phyloP scores from a whole-genome alignment of 495 filamentous ascomycete genomes.

The Talaromyces adpressus region DNA sequence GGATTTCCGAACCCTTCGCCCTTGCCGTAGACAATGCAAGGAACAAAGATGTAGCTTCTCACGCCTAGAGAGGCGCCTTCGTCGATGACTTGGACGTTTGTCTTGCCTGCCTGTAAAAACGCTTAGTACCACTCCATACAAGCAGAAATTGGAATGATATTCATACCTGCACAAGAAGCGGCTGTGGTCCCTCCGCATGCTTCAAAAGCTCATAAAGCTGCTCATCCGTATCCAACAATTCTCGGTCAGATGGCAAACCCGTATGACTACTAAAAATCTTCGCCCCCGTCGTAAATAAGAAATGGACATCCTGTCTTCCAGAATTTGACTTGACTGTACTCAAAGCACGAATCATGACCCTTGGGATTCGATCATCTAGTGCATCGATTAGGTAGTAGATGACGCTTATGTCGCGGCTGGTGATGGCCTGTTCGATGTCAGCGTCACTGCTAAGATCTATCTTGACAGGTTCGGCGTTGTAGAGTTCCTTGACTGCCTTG shows the following conservation, averaged over 20 bases:
- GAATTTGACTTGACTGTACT: constrained; percentile 30
- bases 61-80: constrained; percentile 28
- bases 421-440: constrained; percentile 21
- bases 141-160: not conserved
- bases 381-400: constrained; percentile 37
- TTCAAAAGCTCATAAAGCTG: constrained; percentile 35
- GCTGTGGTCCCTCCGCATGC: constrained; percentile 9
- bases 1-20: constrained; percentile 41
- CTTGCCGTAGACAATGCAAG: constrained; percentile 40
- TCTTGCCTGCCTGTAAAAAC: constrained; percentile 18
- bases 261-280: constrained; percentile 28
- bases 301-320: constrained; percentile 29
- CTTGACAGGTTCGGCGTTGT: constrained; percentile 32
- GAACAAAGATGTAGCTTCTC: constrained; percentile 38
- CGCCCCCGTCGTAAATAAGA: constrained; percentile 34
- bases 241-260: constrained; percentile 20
- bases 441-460: constrained; percentile 24
- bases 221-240: constrained; percentile 34
- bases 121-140: constrained; percentile 5
- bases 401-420: constrained; percentile 35
- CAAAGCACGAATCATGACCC: constrained; percentile 33
- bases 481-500: constrained; percentile 26
- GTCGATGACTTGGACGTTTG: constrained; percentile 33
- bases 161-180: constrained; percentile 10
- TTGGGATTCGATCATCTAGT: constrained; percentile 10